Conservation (phyloP, 2,329 filamentous ascomycete species). For the Emmonsiellopsis sp. region DNA sequence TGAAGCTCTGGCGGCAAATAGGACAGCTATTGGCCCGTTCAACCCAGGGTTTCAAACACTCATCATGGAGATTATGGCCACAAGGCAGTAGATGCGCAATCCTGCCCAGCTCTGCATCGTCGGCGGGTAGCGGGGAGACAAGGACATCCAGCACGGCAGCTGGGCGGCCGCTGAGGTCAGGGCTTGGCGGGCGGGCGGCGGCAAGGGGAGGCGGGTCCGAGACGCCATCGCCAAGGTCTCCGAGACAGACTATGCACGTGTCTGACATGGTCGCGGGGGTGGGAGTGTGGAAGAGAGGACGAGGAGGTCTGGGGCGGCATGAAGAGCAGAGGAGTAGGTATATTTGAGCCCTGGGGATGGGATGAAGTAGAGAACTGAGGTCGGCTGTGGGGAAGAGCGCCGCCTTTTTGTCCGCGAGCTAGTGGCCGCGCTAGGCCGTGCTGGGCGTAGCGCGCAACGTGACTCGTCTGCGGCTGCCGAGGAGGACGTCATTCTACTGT, state of each 20-base stretch:
- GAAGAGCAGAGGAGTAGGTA: conserved; percentile 22
- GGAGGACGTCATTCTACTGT: too few species aligned
- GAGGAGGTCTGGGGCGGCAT: conserved; percentile 28
- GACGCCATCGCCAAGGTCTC: conserved; percentile 55
- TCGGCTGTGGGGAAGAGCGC: conserved; percentile 13
- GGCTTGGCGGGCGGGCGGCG: conserved; percentile 17
- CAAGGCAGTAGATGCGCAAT: conserved; percentile 64
- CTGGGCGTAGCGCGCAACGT: conserved; percentile 22
- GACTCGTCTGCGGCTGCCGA: conserved; percentile 16
- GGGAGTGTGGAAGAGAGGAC: conserved; percentile 20
- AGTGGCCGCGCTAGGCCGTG: conserved; percentile 7
- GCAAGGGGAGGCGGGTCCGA: conserved; percentile 38
- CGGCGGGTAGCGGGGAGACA: conserved; percentile 8
- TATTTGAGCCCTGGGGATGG: conserved; percentile 14
- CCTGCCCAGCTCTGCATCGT: conserved; percentile 36
- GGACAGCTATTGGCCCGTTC: conserved; percentile 96
- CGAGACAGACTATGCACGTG: conserved; percentile 63
- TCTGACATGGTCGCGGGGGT: conserved; percentile 48
- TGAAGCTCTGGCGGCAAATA: conserved; percentile 88
- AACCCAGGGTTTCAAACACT: conserved; percentile 88
- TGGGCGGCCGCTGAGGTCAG: conserved; percentile 16
- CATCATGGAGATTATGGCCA: conserved; percentile 85
- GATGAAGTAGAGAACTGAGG: conserved; percentile 18
- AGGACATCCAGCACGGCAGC: conserved; percentile 12
- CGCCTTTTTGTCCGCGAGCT: conserved; percentile 35